Evolutionary conservation across 225 moss, liverwort and hornwort species (phyloP).

Genomic region (Lunularia cruciata): DNA sequence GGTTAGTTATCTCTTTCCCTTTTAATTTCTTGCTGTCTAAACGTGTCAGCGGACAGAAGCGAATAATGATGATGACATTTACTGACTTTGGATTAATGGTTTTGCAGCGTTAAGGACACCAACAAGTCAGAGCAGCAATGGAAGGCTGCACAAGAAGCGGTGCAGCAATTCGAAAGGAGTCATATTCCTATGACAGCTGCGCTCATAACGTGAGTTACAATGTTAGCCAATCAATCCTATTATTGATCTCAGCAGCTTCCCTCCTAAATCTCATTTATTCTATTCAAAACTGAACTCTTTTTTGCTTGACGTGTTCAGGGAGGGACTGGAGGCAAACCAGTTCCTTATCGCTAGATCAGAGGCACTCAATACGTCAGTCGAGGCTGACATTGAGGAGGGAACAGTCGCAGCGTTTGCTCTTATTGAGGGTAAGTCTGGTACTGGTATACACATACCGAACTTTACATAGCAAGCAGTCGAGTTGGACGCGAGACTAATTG

Average conservation of each 20-base stretch:
- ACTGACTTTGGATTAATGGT: background rate
- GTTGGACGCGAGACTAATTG: background rate
- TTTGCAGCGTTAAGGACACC: slow-evolving; percentile 55
- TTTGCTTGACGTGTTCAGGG: slow-evolving; percentile 42
- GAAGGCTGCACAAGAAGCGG: slow-evolving; percentile 56
- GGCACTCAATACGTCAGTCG: slow-evolving; percentile 44
- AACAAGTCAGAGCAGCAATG: slow-evolving; percentile 69
- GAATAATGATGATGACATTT: too few relatives aligned
- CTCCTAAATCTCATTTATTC: background rate
- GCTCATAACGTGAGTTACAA: slow-evolving; percentile 55
- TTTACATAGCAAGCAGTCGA: background rate
- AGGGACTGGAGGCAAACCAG: slow-evolving; percentile 67
- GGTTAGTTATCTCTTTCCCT: slow-evolving; percentile 38
- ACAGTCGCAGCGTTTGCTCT: slow-evolving; percentile 37
- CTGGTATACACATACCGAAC: background rate
- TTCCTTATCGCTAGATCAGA: slow-evolving; percentile 46
- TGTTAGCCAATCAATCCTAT: background rate
- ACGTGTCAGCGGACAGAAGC: too few relatives aligned
- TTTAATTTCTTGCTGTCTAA: too few relatives aligned
- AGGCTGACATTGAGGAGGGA: slow-evolving; percentile 50
- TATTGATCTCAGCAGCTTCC: background rate
- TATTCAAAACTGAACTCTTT: background rate
- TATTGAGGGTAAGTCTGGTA: slow-evolving; percentile 51
- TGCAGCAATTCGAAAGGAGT: slow-evolving; percentile 54
- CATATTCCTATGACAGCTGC: slow-evolving; percentile 56